Base-by-base conservation (phyloP, 2,329 filamentous ascomycete genomes). In the Penicillium sp. region DNA sequence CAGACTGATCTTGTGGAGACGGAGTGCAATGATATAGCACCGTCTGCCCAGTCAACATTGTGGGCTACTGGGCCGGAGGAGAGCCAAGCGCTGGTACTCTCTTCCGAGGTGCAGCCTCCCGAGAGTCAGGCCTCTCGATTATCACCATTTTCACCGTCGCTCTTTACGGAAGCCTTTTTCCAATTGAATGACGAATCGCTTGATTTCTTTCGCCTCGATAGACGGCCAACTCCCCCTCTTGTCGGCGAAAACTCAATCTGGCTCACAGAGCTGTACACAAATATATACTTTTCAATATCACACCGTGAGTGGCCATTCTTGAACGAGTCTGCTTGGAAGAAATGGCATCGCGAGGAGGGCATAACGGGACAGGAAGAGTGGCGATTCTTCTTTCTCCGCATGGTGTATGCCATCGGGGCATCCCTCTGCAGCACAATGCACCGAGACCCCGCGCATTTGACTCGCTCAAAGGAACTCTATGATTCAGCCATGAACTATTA, bases 221-320 rank as follows among this genome's bases (percentile, higher is more conserved):
- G 58, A 25, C 50, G 39, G 14, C 54, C 62, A 3, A 35, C 57
- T 11, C 62, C 55, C 22, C 47, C 65, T 11, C 31, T 61, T 11
- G 47, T 57, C 3, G 51, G 52, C 10, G 62, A 61, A 6, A 50
- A 66, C 17, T 56, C 66, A 0, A 57, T 54, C 12, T 70, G 66
- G 66, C 57, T 66, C 10, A 63, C 61, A 17, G 68, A 70, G 43
- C 63, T 69, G 8, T 71, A 71, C 54, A 61, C 66, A 14, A 69
- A 67, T 34, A 48, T 71, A 8, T 71, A 69, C 56, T 70, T 71
- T 20, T 64, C 64, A 1, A 67, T 70, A 54, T 65, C 66, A 7
- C 64, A 71, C 48, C 67, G 67, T 20, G 66, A 68, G 47, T 71
- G 69, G 69, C 69, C 69, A 4, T 70, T 71, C 28, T 48, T 71